Evolutionary conservation across 768 basidiomycete genomes (phyloP).

Genomic region (Pholiota molesta): DNA sequence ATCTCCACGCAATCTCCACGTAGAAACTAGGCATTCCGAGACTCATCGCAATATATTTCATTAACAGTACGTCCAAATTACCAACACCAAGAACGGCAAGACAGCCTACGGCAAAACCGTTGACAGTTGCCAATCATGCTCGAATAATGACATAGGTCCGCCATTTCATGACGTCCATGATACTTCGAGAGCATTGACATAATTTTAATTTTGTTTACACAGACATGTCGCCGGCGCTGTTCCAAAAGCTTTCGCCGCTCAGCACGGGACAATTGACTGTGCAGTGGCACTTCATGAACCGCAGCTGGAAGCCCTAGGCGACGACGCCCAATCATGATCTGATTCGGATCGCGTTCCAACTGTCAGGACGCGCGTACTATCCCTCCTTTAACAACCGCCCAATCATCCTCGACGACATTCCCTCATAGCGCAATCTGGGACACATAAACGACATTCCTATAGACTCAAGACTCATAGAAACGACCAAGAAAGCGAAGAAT

Average conservation of each 20-base stretch:
- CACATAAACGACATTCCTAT: neutral
- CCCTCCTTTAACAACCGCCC: neutral
- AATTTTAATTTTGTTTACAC: neutral
- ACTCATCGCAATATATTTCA: slow-evolving; percentile 6
- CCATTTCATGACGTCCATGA: neutral
- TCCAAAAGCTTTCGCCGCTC: slow-evolving; percentile 53
- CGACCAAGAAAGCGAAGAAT: slow-evolving; percentile 1
- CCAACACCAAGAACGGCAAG: slow-evolving; percentile 57
- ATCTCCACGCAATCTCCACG: neutral
- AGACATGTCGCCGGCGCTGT: slow-evolving; percentile 73
- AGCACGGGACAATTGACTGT: slow-evolving; percentile 53
- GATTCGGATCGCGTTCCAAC: neutral
- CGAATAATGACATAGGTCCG: slow-evolving; percentile 57
- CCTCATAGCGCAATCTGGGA: too few species aligned
- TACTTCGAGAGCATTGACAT: neutral
- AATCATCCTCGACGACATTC: neutral
- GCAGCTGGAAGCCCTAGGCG: slow-evolving; percentile 15
- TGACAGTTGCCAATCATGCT: slow-evolving; percentile 66
- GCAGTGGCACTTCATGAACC: slow-evolving; percentile 61
- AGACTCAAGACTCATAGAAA: slow-evolving; percentile 5
- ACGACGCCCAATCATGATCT: neutral
- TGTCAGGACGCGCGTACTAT: neutral
- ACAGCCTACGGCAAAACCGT: slow-evolving; percentile 50
- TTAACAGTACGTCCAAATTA: slow-evolving; percentile 59
- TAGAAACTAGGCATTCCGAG: neutral